Evolutionary conservation across 1,284 basidiomycete genomes (phyloP).

Genomic region (Exsudoporus floridanus): DNA sequence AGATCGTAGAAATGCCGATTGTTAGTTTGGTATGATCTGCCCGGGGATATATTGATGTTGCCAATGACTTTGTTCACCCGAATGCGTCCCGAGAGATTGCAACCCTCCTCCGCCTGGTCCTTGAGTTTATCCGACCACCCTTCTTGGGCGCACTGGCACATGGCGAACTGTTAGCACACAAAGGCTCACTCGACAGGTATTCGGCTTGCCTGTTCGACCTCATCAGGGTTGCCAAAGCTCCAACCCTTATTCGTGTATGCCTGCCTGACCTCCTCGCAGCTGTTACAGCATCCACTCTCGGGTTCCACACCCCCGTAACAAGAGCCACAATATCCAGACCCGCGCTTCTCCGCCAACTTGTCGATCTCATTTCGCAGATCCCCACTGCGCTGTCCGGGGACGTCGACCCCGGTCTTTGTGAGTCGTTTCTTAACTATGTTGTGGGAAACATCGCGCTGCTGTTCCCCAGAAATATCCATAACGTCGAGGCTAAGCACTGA

Average conservation of each 20-base stretch:
- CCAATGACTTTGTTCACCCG: slow-evolving; percentile 97
- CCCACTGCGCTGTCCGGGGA: slow-evolving; percentile 57
- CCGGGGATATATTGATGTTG: slow-evolving; percentile 86
- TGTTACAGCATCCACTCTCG: slow-evolving; percentile 88
- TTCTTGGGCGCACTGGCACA: slow-evolving; percentile 81
- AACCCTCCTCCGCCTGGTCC: slow-evolving; percentile 92
- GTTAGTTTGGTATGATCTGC: slow-evolving; percentile 90
- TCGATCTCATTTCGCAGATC: slow-evolving; percentile 86
- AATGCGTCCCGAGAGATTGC: slow-evolving; percentile 88
- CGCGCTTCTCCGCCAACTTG: slow-evolving; percentile 63
- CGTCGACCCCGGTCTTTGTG: slow-evolving; percentile 54
- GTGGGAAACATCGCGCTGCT: slow-evolving; percentile 87
- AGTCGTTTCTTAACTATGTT: slow-evolving; percentile 87
- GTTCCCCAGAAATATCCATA: slow-evolving; percentile 98
- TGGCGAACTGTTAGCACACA: slow-evolving; percentile 2
- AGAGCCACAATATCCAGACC: slow-evolving; percentile 85
- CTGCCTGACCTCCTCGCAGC: slow-evolving; percentile 92
- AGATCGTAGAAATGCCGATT: slow-evolving; percentile 86
- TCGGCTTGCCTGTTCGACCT: slow-evolving; percentile 83
- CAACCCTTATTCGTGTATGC: slow-evolving; percentile 92
- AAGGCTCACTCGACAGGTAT: not conserved
- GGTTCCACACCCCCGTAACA: slow-evolving; percentile 93
- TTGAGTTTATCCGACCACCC: slow-evolving; percentile 94
- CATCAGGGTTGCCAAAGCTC: slow-evolving; percentile 90
- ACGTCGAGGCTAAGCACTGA: slow-evolving; percentile 91